Percentiles rank a stretch among this genome's conserved stretches.
phyloP scores from a whole-genome alignment of 2,329 filamentous ascomycete species.

The Rhytidhysteron rufulum region DNA sequence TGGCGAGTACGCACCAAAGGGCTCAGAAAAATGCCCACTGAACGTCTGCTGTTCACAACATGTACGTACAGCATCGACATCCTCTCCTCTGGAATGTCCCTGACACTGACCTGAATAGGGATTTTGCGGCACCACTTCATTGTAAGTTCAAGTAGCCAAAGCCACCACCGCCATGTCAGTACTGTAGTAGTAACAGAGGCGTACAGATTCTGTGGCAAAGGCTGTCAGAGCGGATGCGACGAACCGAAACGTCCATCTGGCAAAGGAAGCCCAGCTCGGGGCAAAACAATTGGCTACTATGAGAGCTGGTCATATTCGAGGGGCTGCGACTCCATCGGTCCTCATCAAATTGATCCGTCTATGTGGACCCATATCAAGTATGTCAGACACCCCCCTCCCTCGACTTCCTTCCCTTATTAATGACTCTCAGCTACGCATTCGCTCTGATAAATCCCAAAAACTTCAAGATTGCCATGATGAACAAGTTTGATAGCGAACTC shows the following conservation, averaged over 20 bases:
- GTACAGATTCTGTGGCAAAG: not conserved
- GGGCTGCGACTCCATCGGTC: not conserved
- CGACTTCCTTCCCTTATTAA: not conserved
- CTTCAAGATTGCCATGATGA: constrained; percentile 15
- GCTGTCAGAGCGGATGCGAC: no score
- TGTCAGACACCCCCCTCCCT: not conserved
- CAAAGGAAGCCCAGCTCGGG: not conserved
- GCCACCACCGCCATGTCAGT: no score
- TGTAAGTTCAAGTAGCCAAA: no score
- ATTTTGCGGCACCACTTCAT: not conserved
- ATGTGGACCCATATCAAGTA: constrained; percentile 11
- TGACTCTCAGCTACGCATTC: constrained; percentile 31
- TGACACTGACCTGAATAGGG: not conserved
- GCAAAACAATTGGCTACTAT: not conserved
- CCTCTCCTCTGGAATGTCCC: no score
- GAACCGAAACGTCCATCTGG: not conserved
- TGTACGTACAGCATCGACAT: no score
- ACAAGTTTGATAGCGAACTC: constrained; percentile 15
- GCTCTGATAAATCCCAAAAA: constrained; percentile 31
- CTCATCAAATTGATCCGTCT: not conserved
- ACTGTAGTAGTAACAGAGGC: no score
- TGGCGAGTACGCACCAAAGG: not conserved
- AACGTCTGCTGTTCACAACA: no score
- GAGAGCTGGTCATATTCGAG: not conserved
- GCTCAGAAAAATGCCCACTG: not conserved